Conservation (phyloP, 305 asterid species). For the Fraxinus velutina region DNA sequence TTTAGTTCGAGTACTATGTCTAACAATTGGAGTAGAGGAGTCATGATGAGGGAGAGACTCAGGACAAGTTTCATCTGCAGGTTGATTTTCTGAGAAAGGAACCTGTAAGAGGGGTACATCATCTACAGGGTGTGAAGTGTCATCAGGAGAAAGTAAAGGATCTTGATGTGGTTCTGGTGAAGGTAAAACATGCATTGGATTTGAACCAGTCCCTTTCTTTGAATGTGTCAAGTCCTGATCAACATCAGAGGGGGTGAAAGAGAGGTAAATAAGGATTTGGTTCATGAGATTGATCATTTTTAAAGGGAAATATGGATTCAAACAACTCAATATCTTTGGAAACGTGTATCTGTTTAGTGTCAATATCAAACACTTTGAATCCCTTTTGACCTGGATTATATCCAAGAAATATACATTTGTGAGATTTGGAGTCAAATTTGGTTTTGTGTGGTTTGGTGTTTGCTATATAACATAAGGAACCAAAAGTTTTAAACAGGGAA, state of each 20-base stretch:
- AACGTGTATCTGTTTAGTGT: background rate
- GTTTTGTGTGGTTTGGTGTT: background rate
- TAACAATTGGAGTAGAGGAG: too few species aligned
- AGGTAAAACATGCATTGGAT: too few species aligned
- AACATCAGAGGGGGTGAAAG: background rate
- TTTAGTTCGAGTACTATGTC: too few species aligned
- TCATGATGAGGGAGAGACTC: too few species aligned
- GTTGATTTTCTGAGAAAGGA: too few species aligned
- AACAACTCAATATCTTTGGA: background rate
- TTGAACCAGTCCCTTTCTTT: too few species aligned
- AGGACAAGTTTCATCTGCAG: too few species aligned
- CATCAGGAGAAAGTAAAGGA: too few species aligned
- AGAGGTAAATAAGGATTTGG: background rate
- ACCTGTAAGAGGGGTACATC: too few species aligned
- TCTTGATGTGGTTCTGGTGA: too few species aligned
- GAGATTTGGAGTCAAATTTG: background rate
- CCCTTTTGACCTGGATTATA: background rate
- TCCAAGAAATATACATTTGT: background rate
- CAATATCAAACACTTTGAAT: background rate
- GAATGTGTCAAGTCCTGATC: background rate
- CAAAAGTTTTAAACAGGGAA: background rate
- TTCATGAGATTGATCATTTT: too few species aligned
- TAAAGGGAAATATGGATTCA: background rate
- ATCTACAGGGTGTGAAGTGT: too few species aligned
- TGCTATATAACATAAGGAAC: background rate